Base-by-base conservation (phyloP, 2,329 filamentous ascomycete species). In the Aspergillus aculeatinus region DNA sequence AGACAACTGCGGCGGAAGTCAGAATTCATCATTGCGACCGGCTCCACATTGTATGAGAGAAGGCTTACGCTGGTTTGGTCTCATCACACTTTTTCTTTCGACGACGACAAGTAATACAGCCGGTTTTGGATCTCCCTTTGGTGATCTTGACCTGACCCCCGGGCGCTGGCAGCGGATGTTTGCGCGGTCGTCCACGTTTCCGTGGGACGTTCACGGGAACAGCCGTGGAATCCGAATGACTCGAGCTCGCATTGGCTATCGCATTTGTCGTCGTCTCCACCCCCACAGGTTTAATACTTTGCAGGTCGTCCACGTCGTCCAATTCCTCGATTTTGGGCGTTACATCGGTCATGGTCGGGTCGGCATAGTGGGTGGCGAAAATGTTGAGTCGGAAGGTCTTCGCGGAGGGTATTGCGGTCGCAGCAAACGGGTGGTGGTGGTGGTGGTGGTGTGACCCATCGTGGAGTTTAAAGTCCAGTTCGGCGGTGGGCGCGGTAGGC, bases 101-200 rank as follows among this genome's bases (percentile, higher is more conserved):
- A 64, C 82, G 79, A 56, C 84, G 77, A 76, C 84, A 87, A 57
- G 84, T 87, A 54, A 83, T 82, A 69, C 84, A 85, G 7, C 84
- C 84, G 2, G 77, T 79, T 72, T 86, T 85, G 52, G 83, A 85
- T 55, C 83, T 78, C 21, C 90, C 91, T 73, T 96, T 96, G 60
- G 90, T 87, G 55, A 90, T 78, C 72, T 95, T 96, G 69, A 83
- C 85, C 53, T 86, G 77, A 19, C 81, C 77, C 39, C 84, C 82
- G 1, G 86, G 83, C 7, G 82, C 78, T 25, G 82, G 83, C 19
- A 89, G 79, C 44, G 91, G 89, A 68, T 92, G 87, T 78, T 96
- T 96, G 75, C 92, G 84, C 54, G 92, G 92, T 57, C 92, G 84
- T 35, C 92, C 92, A 70, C 92, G 85, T 67, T 88, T 88, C 69